These are phyloP conservation scores for Arachnopeziza araneosa DNA, from an alignment of 2,329 filamentous ascomycete genomes.

Conservation along the genomic window DNA sequence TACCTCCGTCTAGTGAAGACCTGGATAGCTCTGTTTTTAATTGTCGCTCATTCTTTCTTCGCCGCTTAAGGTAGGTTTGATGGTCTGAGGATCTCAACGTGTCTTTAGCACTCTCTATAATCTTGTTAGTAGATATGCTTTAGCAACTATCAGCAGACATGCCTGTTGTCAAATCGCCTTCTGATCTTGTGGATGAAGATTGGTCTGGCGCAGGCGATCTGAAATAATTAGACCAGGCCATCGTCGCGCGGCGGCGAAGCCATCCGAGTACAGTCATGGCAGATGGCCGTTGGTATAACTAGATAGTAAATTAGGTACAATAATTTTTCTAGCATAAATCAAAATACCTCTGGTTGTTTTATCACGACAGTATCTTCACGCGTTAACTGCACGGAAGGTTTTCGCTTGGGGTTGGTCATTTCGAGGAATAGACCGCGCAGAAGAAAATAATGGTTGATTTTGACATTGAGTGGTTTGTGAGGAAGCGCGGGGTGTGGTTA, in stretches of 20 bases:
- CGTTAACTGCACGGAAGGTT: constrained; percentile 20
- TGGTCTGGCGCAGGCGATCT: neutral
- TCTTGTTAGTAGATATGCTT: neutral
- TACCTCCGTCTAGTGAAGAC: neutral
- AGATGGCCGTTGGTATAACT: constrained; percentile 16
- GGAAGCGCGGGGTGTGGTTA: neutral
- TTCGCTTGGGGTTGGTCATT: constrained; percentile 23
- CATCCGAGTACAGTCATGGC: neutral
- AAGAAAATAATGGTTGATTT: neutral
- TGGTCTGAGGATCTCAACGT: neutral
- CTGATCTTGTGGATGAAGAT: constrained; percentile 1
- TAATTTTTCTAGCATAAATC: neutral
- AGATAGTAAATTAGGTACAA: constrained; percentile 7
- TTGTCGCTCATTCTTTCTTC: neutral
- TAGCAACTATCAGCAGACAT: constrained; percentile 18
- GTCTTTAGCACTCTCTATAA: neutral
- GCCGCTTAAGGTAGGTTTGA: neutral
- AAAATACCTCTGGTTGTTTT: neutral
- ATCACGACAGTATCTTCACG: constrained; percentile 7
- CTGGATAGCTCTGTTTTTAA: constrained; percentile 3
- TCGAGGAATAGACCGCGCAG: constrained; percentile 8
- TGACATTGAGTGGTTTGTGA: constrained; percentile 7
- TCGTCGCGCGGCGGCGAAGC: neutral
- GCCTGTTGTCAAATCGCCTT: constrained; percentile 13
- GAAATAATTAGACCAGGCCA: neutral